Conservation (phyloP, 306 rosid species). For the Acacia melanoxylon region DNA sequence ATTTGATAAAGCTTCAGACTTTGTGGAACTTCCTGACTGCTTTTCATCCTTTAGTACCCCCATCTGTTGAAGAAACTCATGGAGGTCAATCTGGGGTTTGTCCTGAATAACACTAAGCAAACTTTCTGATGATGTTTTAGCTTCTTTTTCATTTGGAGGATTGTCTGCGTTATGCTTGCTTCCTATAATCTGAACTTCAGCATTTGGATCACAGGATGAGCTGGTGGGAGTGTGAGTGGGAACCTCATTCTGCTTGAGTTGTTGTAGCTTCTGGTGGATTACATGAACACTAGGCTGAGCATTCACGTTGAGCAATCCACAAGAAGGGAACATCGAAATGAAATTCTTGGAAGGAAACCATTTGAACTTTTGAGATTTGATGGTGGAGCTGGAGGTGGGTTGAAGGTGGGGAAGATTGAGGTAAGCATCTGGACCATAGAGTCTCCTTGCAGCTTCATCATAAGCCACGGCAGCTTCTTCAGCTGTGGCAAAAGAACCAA, state of each 20-base stretch:
- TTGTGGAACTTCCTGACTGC: slow-evolving; percentile 39
- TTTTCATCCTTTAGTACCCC: slow-evolving; percentile 68
- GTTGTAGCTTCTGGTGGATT: slow-evolving; percentile 88
- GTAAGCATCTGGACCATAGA: slow-evolving; percentile 91
- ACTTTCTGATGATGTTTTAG: slow-evolving; percentile 34
- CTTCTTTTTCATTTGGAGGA: slow-evolving; percentile 35
- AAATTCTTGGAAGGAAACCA: slow-evolving; percentile 93
- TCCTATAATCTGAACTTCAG: slow-evolving; percentile 24
- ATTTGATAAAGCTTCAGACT: slow-evolving; percentile 45
- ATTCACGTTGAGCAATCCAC: slow-evolving; percentile 75
- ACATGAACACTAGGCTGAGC: slow-evolving; percentile 97
- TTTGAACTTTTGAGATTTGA: slow-evolving; percentile 65
- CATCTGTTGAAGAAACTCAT: slow-evolving; percentile 94
- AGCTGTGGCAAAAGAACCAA: slow-evolving; percentile 92
- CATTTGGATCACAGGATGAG: slow-evolving; percentile 52
- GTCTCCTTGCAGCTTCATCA: slow-evolving; percentile 91
- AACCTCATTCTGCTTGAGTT: slow-evolving; percentile 61
- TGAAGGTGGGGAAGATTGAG: slow-evolving; percentile 90
- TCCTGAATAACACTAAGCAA: slow-evolving; percentile 47
- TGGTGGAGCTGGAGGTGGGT: slow-evolving; percentile 36
- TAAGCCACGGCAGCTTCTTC: slow-evolving; percentile 99
- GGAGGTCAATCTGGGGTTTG: slow-evolving; percentile 96
- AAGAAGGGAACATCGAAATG: slow-evolving; percentile 83
- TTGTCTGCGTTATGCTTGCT: slow-evolving; percentile 31
- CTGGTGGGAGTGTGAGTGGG: slow-evolving; percentile 40